Conservation (phyloP, 2,329 filamentous ascomycete genomes). For the Dendrostoma leiphaemia region DNA sequence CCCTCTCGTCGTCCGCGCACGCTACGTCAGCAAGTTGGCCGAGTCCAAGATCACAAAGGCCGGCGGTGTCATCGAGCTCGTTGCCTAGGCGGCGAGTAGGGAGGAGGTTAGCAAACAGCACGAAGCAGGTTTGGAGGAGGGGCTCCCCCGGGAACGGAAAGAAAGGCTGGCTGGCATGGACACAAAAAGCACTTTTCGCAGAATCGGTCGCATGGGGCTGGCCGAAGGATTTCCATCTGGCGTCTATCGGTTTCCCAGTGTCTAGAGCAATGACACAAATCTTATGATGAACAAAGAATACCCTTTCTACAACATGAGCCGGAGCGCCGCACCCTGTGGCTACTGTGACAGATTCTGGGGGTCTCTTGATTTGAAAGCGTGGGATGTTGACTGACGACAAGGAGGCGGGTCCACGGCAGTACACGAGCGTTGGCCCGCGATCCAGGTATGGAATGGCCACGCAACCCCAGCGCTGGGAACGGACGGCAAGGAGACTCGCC, state of each 20-base stretch:
- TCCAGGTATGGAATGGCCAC: background rate
- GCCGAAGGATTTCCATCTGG: conserved; percentile 19
- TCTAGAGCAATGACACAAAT: conserved; percentile 20
- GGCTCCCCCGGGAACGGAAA: background rate
- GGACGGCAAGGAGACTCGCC: no score
- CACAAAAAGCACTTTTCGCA: conserved; percentile 13
- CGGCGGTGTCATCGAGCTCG: conserved; percentile 92
- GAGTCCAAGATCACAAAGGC: conserved; percentile 99
- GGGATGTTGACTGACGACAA: background rate
- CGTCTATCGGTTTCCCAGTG: conserved; percentile 19
- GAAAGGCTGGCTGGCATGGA: conserved; percentile 13
- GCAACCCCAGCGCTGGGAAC: no score
- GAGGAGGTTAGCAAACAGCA: background rate
- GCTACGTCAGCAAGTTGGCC: conserved; percentile 93
- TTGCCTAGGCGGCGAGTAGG: conserved; percentile 64
- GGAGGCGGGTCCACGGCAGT: background rate
- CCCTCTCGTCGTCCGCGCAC: conserved; percentile 89
- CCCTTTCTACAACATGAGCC: conserved; percentile 8
- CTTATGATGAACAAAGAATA: conserved; percentile 19
- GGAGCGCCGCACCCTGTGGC: background rate
- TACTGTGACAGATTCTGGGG: background rate
- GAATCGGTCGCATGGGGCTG: conserved; percentile 19
- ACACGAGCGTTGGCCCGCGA: background rate
- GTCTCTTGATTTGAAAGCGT: background rate
- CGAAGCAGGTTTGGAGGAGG: background rate